Evolutionary conservation across 331 rosid species (phyloP), one percentile per base, ranked within the genome.

Genomic region (Cydonia oblonga): DNA sequence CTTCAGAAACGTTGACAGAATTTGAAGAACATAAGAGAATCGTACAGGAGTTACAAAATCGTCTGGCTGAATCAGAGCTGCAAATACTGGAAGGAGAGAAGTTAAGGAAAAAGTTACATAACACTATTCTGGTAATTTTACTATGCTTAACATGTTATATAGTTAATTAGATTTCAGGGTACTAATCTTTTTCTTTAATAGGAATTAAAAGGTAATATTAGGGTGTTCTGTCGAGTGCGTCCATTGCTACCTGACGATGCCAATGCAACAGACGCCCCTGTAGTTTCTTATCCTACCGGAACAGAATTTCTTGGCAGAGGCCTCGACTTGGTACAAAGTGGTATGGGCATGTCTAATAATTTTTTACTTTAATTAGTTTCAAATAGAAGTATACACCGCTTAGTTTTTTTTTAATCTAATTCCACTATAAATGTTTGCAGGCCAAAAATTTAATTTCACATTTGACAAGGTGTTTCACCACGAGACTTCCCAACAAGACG

Each of bases 181-280:
- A 63, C 19, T 73, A 46, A 67, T 13, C 66, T 28, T 40, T 9
- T 28, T 40, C 51, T 71, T 20, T 67, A 62, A 62, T 18, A 62
- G 97, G 99, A 95, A 79, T 80, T 95, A 23, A 95, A 95, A 87
- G 99, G 99, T 51, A 95, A 95, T 75, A 95, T 95, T 71, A 87
- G 99, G 5, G 99, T 95, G 7, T 95, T 95, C 72, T 95, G 99
- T 69, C 93, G 97, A 19, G 99, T 95, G 49, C 89, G 97, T 18
- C 97, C 99, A 23, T 78, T 91, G 81, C 84, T 91, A 65, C 96
- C 87, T 35, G 96, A 95, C 38, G 99, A 95, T 51, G 78, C 86
- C 75, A 68, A 49, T 5, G 92, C 84, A 76, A 77, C 87, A 3
- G 83, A 91, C 42, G 56, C 75, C 25, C 74, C 86, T 61, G 88